These are phyloP conservation scores for Cladophialophora yegresii DNA, from an alignment of 2,329 filamentous ascomycete species.

Conservation along the genomic window DNA sequence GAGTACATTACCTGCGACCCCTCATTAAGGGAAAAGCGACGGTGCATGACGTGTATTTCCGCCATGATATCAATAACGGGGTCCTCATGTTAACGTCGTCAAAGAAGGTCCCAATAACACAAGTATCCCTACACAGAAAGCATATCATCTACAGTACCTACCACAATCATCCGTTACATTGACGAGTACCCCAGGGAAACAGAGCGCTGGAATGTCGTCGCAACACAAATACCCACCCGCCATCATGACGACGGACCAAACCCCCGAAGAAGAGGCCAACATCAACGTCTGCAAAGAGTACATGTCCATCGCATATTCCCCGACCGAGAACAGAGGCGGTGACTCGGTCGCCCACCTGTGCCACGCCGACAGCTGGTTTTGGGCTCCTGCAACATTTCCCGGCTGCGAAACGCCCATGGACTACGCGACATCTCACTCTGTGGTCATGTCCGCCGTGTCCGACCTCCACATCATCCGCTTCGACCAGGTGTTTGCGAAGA, in stretches of 20 bases:
- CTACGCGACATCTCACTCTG: constrained; percentile 44
- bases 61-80: not conserved
- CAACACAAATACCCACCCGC: constrained; percentile 18
- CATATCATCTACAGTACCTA: not conserved
- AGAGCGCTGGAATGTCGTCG: constrained; percentile 3
- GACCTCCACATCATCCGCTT: constrained; percentile 44
- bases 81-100: not conserved
- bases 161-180: not conserved
- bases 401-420: constrained; percentile 43
- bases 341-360: constrained; percentile 43
- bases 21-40: not conserved
- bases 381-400: constrained; percentile 44
- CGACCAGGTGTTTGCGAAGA: constrained; percentile 44
- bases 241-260: constrained; percentile 25
- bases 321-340: constrained; percentile 42
- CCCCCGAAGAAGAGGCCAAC: constrained; percentile 35
- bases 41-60: not conserved
- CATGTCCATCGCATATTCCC: constrained; percentile 45
- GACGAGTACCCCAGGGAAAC: not conserved
- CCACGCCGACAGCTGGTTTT: constrained; percentile 41
- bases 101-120: not conserved
- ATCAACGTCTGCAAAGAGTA: constrained; percentile 43
- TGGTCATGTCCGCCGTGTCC: constrained; percentile 42
- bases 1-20: not conserved
- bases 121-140: not conserved